Conservation (phyloP, 768 basidiomycete species). For the Russula griseocarnosa region DNA sequence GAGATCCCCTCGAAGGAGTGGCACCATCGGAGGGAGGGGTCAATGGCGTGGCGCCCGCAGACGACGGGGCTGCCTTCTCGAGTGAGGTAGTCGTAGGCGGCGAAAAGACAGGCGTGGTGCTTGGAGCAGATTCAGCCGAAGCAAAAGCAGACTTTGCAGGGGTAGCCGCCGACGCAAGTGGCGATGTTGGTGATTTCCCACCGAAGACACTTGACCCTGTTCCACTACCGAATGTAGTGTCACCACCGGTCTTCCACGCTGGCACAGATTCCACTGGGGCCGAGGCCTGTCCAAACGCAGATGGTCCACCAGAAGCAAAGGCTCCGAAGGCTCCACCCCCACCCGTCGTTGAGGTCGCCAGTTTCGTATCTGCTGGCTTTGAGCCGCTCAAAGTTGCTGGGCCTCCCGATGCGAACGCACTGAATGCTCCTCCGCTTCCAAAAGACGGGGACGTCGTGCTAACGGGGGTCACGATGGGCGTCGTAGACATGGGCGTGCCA, state of each 20-base stretch:
- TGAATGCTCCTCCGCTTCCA: constrained; percentile 29
- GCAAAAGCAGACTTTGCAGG: constrained; percentile 9
- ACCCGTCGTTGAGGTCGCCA: not conserved
- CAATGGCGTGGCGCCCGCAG: constrained; percentile 3
- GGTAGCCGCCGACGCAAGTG: constrained; percentile 2
- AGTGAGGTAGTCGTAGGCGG: constrained; percentile 1
- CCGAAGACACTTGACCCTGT: constrained; percentile 19
- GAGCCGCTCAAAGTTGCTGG: constrained; percentile 25
- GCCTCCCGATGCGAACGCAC: constrained; percentile 32
- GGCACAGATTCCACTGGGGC: constrained; percentile 12
- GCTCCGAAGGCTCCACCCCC: constrained; percentile 34
- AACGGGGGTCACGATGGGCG: constrained; percentile 24
- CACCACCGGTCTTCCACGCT: constrained; percentile 25
- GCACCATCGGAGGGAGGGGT: not conserved
- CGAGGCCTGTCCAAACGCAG: constrained; percentile 19
- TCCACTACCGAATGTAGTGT: constrained; percentile 11
- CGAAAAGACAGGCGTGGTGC: constrained; percentile 22
- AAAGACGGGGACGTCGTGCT: constrained; percentile 23
- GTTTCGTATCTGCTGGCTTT: constrained; percentile 18
- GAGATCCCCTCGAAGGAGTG: not conserved
- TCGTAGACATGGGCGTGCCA: constrained; percentile 29
- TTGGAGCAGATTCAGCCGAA: constrained; percentile 9
- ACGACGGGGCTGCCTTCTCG: not conserved
- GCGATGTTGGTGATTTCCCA: constrained; percentile 1
- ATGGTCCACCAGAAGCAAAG: constrained; percentile 30